Evolutionary conservation across 345 rosid species (phyloP), one percentile per base, ranked within the genome.

Genomic region (Balakata baccata): DNA sequence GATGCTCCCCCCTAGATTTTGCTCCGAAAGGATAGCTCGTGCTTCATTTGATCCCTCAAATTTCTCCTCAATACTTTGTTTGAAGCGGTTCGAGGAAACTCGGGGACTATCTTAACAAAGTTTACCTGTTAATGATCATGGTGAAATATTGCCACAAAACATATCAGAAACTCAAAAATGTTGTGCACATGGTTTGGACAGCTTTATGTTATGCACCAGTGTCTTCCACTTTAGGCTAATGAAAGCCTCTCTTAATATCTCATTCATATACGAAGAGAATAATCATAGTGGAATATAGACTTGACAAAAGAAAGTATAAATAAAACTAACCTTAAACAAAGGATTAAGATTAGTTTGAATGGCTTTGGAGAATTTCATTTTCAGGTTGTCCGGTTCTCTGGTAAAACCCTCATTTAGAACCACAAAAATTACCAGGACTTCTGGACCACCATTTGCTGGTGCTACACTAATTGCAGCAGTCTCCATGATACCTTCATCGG

Each of bases 331-430:
- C 97, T 94, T 90, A 51, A 92, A 94, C 73, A 94, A 78, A 22
- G 98, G 97, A 77, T 92, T 94, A 70, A 94, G 97, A 78, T 88
- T 86, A 34, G 54, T 74, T 13, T 94, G 97, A 58, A 94, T 84
- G 74, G 86, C 84, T 76, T 70, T 86, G 1, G 89, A 84, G 82
- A 94, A 83, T 72, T 80, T 86, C 29, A 12, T 72, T 83, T 86
- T 90, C 75, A 92, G 77, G 71, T 85, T 75, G 73, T 85, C 88
- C 12, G 79, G 83, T 38, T 78, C 75, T 11, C 72, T 64, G 58
- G 61, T 65, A 57, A 63, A 75, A 17, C 94, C 92, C 51, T 86
- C 74, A 82, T 92, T 94, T 64, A 89, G 80, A 41, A 90, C 95
- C 13, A 77, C 89, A 7, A 89, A 86, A 17, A 90, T 76, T 17